Conservation (phyloP, 148 eudicot species). For the Spergularia marina region DNA sequence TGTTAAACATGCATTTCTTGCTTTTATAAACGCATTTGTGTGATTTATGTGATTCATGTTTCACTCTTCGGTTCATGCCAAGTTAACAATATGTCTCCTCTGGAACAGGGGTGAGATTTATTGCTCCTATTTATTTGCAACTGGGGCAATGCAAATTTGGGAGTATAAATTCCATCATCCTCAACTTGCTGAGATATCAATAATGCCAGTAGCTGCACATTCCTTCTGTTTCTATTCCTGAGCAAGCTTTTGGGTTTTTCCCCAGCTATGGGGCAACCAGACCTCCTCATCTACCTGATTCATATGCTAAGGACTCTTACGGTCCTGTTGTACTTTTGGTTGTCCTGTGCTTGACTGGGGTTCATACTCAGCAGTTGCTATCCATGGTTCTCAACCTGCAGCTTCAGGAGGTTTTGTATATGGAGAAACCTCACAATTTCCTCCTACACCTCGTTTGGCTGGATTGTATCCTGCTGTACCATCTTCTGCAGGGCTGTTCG, state of each 20-base stretch:
- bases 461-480: slow-evolving; percentile 51
- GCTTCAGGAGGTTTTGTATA: slow-evolving; percentile 53
- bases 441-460: slow-evolving; percentile 53
- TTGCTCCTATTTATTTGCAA: slow-evolving; percentile 96
- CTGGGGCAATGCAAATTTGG: slow-evolving; percentile 99
- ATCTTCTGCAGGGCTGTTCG: slow-evolving; percentile 44
- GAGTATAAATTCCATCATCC: slow-evolving; percentile 93
- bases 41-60: slow-evolving; percentile 6
- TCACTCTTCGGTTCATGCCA: too few relatives aligned
- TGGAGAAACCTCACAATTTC: slow-evolving; percentile 41
- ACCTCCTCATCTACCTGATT: slow-evolving; percentile 72
- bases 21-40: neutral
- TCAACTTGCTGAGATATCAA: slow-evolving; percentile 49
- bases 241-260: slow-evolving; percentile 46
- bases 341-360: slow-evolving; percentile 75
- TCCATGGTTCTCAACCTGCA: slow-evolving; percentile 56
- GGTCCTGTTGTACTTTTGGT: slow-evolving; percentile 71
- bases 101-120: slow-evolving; percentile 67
- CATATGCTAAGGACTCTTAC: slow-evolving; percentile 69
- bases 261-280: slow-evolving; percentile 54
- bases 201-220: slow-evolving; percentile 66
- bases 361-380: slow-evolving; percentile 63
- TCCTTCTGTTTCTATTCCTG: slow-evolving; percentile 62
- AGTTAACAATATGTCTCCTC: slow-evolving; percentile 5
- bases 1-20: too few relatives aligned